phyloP scores from a whole-genome alignment of 371 early-diverging fungal genomes.

The Mortierella sp. region DNA sequence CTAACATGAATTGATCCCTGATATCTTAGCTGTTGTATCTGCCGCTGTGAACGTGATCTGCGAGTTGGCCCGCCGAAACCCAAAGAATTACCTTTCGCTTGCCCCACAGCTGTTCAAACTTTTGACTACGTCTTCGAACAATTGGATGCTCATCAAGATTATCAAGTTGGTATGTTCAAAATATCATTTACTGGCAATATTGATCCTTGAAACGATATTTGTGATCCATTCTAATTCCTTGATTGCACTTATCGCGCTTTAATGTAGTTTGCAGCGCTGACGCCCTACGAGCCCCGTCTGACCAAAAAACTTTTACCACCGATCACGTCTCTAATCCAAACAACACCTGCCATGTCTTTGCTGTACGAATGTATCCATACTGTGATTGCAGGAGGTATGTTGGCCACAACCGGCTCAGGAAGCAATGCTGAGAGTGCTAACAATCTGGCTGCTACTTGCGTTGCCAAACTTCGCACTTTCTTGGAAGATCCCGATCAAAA shows the following conservation, averaged over 20 bases:
- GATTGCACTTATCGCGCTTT: not conserved
- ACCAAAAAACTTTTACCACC: constrained; percentile 91
- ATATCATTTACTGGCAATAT: not conserved
- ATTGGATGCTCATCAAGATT: constrained; percentile 98
- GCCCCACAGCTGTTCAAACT: constrained; percentile 94
- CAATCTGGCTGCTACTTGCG: constrained; percentile 86
- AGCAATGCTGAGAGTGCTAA: constrained; percentile 64
- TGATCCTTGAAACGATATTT: not conserved
- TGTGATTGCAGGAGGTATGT: constrained; percentile 90
- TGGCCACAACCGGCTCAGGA: constrained; percentile 70
- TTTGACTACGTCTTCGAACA: constrained; percentile 89
- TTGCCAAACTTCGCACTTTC: constrained; percentile 87
- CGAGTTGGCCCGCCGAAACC: constrained; percentile 92
- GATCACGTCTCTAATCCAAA: constrained; percentile 85
- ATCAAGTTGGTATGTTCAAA: constrained; percentile 85
- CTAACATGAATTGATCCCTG: not conserved
- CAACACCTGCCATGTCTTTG: constrained; percentile 93
- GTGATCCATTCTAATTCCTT: not conserved
- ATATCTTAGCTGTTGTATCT: constrained; percentile 82
- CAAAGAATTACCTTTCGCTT: constrained; percentile 90
- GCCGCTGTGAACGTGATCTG: constrained; percentile 95
- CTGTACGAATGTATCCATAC: constrained; percentile 96
- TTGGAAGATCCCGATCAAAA: constrained; percentile 94
- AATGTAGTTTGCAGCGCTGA: constrained; percentile 88
- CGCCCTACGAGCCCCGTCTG: constrained; percentile 94